These are phyloP conservation scores for Dendryphion nanum DNA, from an alignment of 2,329 filamentous ascomycete species.

Conservation along the genomic window DNA sequence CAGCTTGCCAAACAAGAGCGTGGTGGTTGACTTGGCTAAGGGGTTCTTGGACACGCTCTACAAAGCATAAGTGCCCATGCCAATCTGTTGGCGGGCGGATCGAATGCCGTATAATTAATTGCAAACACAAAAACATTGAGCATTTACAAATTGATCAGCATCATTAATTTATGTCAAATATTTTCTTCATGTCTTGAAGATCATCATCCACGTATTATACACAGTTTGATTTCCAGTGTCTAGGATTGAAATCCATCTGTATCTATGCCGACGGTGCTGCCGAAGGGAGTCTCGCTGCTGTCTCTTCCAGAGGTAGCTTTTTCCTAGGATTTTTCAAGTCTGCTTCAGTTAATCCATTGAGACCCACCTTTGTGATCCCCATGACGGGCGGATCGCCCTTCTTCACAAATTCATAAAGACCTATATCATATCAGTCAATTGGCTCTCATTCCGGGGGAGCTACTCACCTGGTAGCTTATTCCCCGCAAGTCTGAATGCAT, in stretches of 20 bases:
- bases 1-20: constrained; percentile 90
- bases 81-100: too few species aligned
- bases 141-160: background rate
- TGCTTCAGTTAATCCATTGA: constrained; percentile 74
- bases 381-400: constrained; percentile 89
- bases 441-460: background rate
- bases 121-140: background rate
- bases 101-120: too few species aligned
- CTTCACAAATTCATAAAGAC: constrained; percentile 88
- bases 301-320: constrained; percentile 53
- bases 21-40: constrained; percentile 84
- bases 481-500: constrained; percentile 90
- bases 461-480: constrained; percentile 86
- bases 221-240: too few species aligned
- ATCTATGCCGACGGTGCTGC: constrained; percentile 10
- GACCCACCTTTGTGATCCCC: constrained; percentile 81
- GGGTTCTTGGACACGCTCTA: constrained; percentile 93
- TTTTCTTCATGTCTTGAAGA: too few species aligned
- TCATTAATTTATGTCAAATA: too few species aligned
- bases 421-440: constrained; percentile 41
- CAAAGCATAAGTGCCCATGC: constrained; percentile 77
- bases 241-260: too few species aligned
- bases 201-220: too few species aligned
- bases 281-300: constrained; percentile 68
- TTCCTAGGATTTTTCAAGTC: constrained; percentile 78